phyloP scores from a whole-genome alignment of 208 protist species.

The Naegleria fowleri region DNA sequence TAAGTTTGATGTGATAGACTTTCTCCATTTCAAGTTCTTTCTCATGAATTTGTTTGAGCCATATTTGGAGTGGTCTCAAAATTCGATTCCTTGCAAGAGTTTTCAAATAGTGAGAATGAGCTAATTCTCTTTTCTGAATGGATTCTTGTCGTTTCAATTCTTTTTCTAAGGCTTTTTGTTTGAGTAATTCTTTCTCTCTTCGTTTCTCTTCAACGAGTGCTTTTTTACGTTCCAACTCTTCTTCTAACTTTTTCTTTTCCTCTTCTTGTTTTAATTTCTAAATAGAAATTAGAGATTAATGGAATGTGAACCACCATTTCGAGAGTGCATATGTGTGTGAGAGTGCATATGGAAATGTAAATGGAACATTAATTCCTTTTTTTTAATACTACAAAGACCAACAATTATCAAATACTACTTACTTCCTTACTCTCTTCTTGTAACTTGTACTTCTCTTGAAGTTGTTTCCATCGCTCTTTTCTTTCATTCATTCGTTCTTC shows the following conservation, averaged over 20 bases:
- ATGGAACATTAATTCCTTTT: too few relatives aligned
- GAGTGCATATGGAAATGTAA: too few relatives aligned
- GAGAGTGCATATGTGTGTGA: too few relatives aligned
- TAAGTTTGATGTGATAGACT: not conserved
- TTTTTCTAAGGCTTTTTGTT: not conserved
- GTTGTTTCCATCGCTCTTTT: slow-evolving; percentile 15
- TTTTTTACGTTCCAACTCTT: not conserved
- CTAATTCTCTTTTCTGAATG: not conserved
- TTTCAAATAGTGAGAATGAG: not conserved
- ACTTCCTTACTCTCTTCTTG: not conserved
- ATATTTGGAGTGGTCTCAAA: not conserved
- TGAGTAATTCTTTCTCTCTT: not conserved
- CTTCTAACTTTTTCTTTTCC: not conserved
- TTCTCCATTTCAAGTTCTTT: not conserved
- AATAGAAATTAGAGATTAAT: not conserved
- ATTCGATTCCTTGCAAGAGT: not conserved
- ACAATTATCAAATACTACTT: not conserved
- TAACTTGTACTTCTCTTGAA: not conserved
- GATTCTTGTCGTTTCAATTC: not conserved
- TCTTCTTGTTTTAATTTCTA: slow-evolving; percentile 6
- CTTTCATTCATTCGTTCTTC: slow-evolving; percentile 16
- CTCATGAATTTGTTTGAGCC: too few relatives aligned
- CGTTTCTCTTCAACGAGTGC: not conserved
- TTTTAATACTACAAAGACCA: too few relatives aligned
- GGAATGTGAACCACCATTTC: too few relatives aligned